Evolutionary conservation across 768 basidiomycete species (phyloP).

Genomic region (Podaxis sp.): DNA sequence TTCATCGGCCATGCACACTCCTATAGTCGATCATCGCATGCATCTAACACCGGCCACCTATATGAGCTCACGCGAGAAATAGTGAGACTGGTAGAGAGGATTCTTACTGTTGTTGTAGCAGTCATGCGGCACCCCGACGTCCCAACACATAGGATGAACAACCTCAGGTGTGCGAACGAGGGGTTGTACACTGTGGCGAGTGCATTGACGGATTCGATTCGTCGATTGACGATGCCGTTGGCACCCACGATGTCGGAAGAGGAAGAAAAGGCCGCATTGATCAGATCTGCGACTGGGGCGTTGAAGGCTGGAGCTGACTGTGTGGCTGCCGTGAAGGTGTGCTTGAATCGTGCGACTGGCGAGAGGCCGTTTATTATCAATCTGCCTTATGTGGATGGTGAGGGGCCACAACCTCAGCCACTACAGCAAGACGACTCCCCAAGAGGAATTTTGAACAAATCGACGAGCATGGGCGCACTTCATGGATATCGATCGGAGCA

Average conservation of each 20-base stretch:
- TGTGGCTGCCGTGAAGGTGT: slow-evolving; percentile 81
- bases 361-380: slow-evolving; percentile 68
- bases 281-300: slow-evolving; percentile 86
- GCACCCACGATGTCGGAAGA: slow-evolving; percentile 66
- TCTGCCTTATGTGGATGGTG: slow-evolving; percentile 45
- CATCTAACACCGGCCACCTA: slow-evolving; percentile 89
- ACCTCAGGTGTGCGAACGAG: slow-evolving; percentile 72
- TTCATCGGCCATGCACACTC: slow-evolving; percentile 98
- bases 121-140: slow-evolving; percentile 79
- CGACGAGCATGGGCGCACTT: slow-evolving; percentile 31
- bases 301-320: slow-evolving; percentile 89
- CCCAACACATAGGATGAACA: slow-evolving; percentile 57
- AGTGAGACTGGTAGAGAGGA: slow-evolving; percentile 89
- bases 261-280: slow-evolving; percentile 71
- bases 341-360: slow-evolving; percentile 62
- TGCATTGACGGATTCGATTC: slow-evolving; percentile 84
- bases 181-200: slow-evolving; percentile 83
- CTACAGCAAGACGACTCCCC: slow-evolving; percentile 39
- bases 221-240: slow-evolving; percentile 61
- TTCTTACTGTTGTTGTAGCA: slow-evolving; percentile 89
- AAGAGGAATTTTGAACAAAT: slow-evolving; percentile 43
- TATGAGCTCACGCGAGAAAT: slow-evolving; percentile 95
- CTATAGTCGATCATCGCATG: slow-evolving; percentile 86
- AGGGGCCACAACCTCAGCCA: slow-evolving; percentile 32
- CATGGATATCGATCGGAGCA: slow-evolving; percentile 28